Percentiles rank a stretch among this genome's conserved stretches.
Evolutionary conservation across 257 asterid species (phyloP).

Genomic region (Capsicum baccatum): DNA sequence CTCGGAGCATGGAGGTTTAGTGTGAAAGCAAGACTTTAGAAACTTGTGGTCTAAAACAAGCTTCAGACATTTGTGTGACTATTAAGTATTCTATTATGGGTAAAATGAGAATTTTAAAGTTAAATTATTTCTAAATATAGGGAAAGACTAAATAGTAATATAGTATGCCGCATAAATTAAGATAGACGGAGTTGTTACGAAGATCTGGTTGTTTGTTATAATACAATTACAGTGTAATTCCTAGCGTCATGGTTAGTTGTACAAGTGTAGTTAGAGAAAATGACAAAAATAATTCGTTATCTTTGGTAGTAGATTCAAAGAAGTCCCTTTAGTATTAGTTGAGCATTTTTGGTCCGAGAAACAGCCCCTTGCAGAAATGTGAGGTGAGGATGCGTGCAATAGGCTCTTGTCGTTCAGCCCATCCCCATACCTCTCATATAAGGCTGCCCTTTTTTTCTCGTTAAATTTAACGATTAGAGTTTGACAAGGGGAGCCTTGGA

Average conservation of each 20-base stretch:
- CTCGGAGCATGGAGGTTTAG: rapidly evolving
- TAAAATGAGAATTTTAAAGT: background rate
- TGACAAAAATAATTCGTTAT: background rate
- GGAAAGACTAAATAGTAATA: background rate
- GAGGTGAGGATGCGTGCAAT: too few species aligned
- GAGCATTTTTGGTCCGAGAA: background rate
- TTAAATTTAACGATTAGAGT: too few species aligned
- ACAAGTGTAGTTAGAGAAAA: background rate
- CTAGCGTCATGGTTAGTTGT: rapidly evolving
- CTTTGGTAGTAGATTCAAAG: background rate
- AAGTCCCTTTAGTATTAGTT: background rate
- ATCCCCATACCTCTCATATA: too few species aligned
- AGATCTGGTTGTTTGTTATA: too few species aligned
- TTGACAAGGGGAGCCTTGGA: too few species aligned
- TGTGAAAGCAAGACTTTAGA: background rate
- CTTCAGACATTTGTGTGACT: background rate
- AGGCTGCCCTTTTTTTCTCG: too few species aligned
- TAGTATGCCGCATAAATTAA: background rate
- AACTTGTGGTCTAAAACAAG: background rate
- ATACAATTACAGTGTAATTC: background rate
- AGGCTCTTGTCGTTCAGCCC: too few species aligned
- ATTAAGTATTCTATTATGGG: background rate
- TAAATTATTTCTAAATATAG: background rate
- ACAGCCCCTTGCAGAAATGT: too few species aligned
- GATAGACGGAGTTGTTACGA: background rate